phyloP scores from a whole-genome alignment of 1,139 yeast species.

The Protomyces inouyei region DNA sequence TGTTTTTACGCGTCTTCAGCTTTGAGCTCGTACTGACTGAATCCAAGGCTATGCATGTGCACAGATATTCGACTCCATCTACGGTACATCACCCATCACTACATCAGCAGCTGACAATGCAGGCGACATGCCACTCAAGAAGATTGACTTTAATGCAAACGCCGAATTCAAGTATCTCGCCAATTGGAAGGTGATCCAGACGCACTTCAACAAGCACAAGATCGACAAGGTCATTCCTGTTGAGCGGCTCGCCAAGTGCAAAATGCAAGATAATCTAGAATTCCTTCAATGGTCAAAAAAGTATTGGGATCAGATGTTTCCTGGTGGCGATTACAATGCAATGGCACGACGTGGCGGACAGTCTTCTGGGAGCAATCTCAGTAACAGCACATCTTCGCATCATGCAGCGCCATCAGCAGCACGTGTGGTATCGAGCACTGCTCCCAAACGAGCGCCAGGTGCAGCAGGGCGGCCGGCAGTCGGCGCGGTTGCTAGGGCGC shows the following conservation, averaged over 20 bases:
- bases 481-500: conserved; percentile 6
- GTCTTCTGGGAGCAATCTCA: conserved; percentile 6
- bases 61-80: conserved; percentile 81
- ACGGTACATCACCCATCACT: conserved; percentile 77
- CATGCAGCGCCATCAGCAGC: not conserved
- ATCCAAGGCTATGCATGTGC: conserved; percentile 55
- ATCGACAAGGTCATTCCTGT: conserved; percentile 76
- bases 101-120: conserved; percentile 42
- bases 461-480: conserved; percentile 13
- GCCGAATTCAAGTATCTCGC: conserved; percentile 72
- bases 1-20: not conserved
- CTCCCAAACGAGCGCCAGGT: conserved; percentile 11
- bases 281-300: conserved; percentile 87
- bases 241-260: conserved; percentile 74
- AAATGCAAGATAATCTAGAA: conserved; percentile 89
- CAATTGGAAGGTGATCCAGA: conserved; percentile 81
- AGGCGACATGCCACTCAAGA: conserved; percentile 27
- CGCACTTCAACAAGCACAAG: conserved; percentile 62
- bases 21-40: not conserved
- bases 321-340: conserved; percentile 68
- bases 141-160: conserved; percentile 50
- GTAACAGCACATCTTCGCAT: not conserved
- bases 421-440: not conserved
- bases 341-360: conserved; percentile 46
- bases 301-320: conserved; percentile 73